phyloP scores from a whole-genome alignment of 345 rosid species.

The Gossypium sturtianum region DNA sequence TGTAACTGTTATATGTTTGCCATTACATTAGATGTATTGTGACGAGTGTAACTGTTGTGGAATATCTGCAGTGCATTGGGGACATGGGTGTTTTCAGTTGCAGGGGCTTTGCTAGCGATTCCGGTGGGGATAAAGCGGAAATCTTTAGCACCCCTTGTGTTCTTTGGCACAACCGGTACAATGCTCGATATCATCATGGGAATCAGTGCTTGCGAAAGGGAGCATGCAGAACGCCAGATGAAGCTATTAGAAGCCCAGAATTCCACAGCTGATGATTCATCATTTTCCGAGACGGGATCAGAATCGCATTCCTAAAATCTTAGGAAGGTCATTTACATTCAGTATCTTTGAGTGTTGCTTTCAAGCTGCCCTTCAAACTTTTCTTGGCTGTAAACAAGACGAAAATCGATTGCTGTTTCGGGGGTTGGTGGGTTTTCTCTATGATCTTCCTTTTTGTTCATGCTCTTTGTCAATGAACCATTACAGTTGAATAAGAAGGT shows the following conservation, averaged over 20 bases:
- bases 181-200: constrained; percentile 94
- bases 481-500: not conserved
- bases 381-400: not conserved
- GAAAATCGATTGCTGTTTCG: not conserved
- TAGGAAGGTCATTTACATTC: not conserved
- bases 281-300: constrained; percentile 19
- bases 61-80: constrained; percentile 69
- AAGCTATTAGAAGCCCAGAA: constrained; percentile 65
- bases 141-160: constrained; percentile 82
- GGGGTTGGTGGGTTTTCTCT: not conserved
- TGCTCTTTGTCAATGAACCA: not conserved
- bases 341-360: not conserved
- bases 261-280: constrained; percentile 27
- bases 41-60: constrained; percentile 4
- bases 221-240: constrained; percentile 93
- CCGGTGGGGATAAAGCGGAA: constrained; percentile 89
- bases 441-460: not conserved
- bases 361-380: not conserved
- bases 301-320: not conserved
- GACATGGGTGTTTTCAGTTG: constrained; percentile 88
- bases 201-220: constrained; percentile 84
- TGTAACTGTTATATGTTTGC: not conserved
- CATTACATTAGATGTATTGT: not conserved
- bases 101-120: constrained; percentile 81
- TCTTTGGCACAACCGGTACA: constrained; percentile 94